Base-by-base conservation (phyloP, 352 stramenopile species). In the Globisporangium iwayamae region DNA sequence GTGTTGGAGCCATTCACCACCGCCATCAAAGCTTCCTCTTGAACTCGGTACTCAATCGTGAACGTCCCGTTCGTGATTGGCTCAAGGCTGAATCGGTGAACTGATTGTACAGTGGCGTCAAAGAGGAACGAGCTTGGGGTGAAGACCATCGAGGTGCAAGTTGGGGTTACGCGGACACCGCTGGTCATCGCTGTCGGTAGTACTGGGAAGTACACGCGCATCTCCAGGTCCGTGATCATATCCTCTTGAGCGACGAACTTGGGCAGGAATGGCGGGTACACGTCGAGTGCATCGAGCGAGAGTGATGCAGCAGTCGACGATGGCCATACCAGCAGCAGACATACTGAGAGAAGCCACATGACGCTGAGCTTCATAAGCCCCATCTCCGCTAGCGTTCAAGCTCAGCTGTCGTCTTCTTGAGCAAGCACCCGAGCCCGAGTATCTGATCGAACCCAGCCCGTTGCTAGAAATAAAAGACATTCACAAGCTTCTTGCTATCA, bases 201-300 rank as follows among this genome's bases (percentile, higher is more conserved):
- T 28, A 30, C 16, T 56, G 63, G 32, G 11, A 84, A 60, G 25
- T 80, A 80, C 36, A 89, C 48, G 0, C 80, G 76, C 30, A 85
- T 52, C 56, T 85, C 76, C 2, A 88, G 56, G 2, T 65, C 70
- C 3, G 65, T 46, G 20, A 83, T 65, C 18, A 38, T 66, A 41
- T 85, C 78, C 51, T 74, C 67, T 18, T 62, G 66, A 13, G 74
- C 68, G 14, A 85, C 65, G 39, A 75, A 53, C 2, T 47, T 43
- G 0, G 76, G 76, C 4, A 85, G 39, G 4, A 70, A 70, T 22
- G 76, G 76, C 56, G 70, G 55, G 36, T 79, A 81, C 16, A 85
- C 56, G 43, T 66, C 16, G 45, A 72, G 61, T 0, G 69, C 56
- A 47, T 41, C 41, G n/a, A 73, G 41, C 25, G 16, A 14, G 16